Evolutionary conservation across 2,329 filamentous ascomycete genomes (phyloP).

Genomic region (Diaporthe eres): DNA sequence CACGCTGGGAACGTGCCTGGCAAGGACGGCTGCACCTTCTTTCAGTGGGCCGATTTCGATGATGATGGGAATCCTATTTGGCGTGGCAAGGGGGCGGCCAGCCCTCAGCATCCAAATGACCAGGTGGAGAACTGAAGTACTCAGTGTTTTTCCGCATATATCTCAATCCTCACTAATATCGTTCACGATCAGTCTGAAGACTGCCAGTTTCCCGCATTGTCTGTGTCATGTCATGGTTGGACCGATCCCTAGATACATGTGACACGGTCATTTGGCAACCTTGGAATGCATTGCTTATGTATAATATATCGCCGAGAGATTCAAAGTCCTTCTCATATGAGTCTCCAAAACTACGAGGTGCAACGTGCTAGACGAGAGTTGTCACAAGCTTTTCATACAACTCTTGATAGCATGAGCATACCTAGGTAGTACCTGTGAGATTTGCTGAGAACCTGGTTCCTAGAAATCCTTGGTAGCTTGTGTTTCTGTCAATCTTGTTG

Average conservation of each 20-base stretch:
- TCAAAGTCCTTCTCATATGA: neutral
- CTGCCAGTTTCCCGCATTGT: too few species aligned
- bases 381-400: neutral
- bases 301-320: neutral
- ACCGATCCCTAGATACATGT: neutral
- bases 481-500: neutral
- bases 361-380: neutral
- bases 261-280: neutral
- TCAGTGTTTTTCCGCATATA: neutral
- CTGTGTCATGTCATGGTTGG: neutral
- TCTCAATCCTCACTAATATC: neutral
- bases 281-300: neutral
- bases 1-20: conserved; percentile 80
- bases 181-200: too few species aligned
- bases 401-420: too few species aligned
- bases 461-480: neutral
- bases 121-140: neutral
- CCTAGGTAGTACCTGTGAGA: too few species aligned
- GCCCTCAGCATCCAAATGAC: neutral
- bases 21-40: conserved; percentile 80
- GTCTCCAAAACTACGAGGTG: too few species aligned
- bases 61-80: conserved; percentile 86
- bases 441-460: neutral
- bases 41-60: conserved; percentile 89
- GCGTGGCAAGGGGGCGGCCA: conserved; percentile 45